phyloP scores from a whole-genome alignment of 768 basidiomycete genomes.

The Xanthoconium purpureum region DNA sequence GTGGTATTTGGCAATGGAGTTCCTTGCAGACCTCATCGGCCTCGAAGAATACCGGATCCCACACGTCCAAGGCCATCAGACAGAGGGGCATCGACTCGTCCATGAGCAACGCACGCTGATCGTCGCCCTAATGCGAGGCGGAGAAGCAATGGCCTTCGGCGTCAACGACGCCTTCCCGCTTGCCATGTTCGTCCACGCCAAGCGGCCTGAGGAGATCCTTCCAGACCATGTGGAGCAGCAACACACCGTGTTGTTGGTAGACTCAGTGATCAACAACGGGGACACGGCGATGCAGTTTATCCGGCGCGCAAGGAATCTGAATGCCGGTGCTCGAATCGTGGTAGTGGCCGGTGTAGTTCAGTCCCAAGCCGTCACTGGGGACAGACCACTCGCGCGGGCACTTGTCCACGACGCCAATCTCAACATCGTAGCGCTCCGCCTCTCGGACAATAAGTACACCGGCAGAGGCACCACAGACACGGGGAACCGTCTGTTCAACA shows the following conservation, averaged over 20 bases:
- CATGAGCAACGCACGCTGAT: constrained; percentile 15
- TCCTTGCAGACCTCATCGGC: constrained; percentile 16
- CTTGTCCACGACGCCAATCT: constrained; percentile 12
- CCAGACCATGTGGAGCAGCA: constrained; percentile 11
- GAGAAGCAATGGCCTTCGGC: constrained; percentile 13
- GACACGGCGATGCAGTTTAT: constrained; percentile 14
- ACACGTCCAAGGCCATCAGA: constrained; percentile 15
- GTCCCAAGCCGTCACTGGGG: constrained; percentile 12
- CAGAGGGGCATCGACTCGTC: constrained; percentile 12
- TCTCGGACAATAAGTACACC: constrained; percentile 15
- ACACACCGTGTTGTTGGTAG: constrained; percentile 15
- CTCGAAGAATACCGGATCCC: constrained; percentile 14
- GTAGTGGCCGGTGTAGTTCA: constrained; percentile 13
- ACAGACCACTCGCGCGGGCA: constrained; percentile 10
- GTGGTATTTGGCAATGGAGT: constrained; percentile 16
- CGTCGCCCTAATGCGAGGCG: constrained; percentile 15
- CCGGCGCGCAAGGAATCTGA: constrained; percentile 6
- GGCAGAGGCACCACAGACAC: constrained; percentile 14
- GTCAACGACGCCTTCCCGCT: constrained; percentile 14
- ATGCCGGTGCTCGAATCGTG: constrained; percentile 15
- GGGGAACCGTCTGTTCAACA: constrained; percentile 14
- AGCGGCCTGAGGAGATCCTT: constrained; percentile 14
- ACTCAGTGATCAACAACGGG: constrained; percentile 15
- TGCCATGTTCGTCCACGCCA: constrained; percentile 16
- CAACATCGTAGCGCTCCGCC: constrained; percentile 11